A percentile compares a stretch with the other conserved stretches of the same genome.
phyloP scores from a whole-genome alignment of 2,329 filamentous ascomycete genomes.

The Ceratocystis variospora region DNA sequence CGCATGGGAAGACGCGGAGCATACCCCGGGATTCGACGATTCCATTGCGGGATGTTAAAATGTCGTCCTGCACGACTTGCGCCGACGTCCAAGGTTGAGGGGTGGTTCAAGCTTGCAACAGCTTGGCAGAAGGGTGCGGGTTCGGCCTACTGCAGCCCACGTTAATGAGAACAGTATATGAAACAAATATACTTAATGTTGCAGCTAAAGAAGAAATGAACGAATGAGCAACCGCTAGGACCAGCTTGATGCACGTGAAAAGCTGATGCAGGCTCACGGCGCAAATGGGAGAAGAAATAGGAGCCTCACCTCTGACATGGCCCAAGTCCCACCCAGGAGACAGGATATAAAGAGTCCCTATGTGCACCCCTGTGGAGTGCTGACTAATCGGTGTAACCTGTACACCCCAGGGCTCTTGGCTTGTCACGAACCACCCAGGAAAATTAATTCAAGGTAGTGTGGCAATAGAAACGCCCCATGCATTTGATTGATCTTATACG shows the following conservation, averaged over 20 bases:
- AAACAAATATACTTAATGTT: background rate
- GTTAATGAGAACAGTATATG: background rate
- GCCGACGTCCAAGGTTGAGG: background rate
- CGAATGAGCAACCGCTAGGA: conserved; percentile 3
- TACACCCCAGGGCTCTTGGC: background rate
- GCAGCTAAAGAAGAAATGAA: background rate
- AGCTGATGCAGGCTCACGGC: background rate
- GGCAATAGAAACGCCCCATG: background rate
- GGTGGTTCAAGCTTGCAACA: background rate
- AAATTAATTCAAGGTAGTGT: background rate
- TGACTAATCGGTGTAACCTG: background rate
- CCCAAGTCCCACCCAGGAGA: background rate
- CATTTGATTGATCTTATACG: background rate
- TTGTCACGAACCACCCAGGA: background rate
- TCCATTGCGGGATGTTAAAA: conserved; percentile 3
- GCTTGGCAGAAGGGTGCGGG: background rate
- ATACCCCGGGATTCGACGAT: conserved; percentile 1
- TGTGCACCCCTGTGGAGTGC: background rate
- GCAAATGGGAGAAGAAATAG: conserved; percentile 2
- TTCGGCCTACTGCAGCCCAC: background rate
- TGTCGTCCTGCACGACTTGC: background rate
- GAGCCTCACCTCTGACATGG: background rate
- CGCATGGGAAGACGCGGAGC: background rate
- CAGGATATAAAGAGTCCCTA: background rate
- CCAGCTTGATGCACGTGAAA: background rate